phyloP scores from a whole-genome alignment of 2,329 filamentous ascomycete genomes.

The Fusarium sp. region DNA sequence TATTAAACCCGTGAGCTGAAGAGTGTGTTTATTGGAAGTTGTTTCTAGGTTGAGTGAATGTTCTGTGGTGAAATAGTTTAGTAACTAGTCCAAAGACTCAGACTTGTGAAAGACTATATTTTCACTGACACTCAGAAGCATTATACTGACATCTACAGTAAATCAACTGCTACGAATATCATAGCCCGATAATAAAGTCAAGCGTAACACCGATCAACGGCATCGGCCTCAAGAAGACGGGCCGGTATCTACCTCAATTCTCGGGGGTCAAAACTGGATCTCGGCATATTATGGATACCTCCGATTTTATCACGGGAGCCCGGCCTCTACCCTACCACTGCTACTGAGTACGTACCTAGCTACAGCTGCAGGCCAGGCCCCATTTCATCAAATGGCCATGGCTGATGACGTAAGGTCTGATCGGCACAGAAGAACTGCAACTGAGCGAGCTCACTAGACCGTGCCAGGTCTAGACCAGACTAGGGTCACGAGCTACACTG shows the following conservation, averaged over 20 bases:
- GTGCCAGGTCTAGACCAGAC: background rate
- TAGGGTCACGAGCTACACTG: slow-evolving; percentile 37
- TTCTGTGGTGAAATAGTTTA: background rate
- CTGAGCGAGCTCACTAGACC: background rate
- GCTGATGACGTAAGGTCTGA: slow-evolving; percentile 44
- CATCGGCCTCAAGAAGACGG: background rate
- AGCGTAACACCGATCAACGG: slow-evolving; percentile 3
- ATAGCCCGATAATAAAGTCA: background rate
- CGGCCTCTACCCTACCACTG: background rate
- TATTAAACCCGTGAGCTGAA: background rate
- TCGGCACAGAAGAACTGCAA: slow-evolving; percentile 4
- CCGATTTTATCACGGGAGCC: background rate
- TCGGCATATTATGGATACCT: background rate
- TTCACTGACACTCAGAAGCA: background rate
- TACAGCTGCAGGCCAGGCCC: background rate
- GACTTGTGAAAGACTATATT: background rate
- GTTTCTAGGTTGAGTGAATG: background rate
- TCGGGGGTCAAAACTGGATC: background rate
- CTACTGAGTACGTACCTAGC: background rate
- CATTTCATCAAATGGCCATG: background rate
- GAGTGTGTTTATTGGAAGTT: background rate
- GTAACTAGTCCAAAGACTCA: background rate
- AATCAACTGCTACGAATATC: background rate
- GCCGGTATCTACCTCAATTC: background rate
- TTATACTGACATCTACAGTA: too few species aligned